Evolutionary conservation across 2,329 filamentous ascomycete genomes (phyloP).

Genomic region (Claviceps monticola): DNA sequence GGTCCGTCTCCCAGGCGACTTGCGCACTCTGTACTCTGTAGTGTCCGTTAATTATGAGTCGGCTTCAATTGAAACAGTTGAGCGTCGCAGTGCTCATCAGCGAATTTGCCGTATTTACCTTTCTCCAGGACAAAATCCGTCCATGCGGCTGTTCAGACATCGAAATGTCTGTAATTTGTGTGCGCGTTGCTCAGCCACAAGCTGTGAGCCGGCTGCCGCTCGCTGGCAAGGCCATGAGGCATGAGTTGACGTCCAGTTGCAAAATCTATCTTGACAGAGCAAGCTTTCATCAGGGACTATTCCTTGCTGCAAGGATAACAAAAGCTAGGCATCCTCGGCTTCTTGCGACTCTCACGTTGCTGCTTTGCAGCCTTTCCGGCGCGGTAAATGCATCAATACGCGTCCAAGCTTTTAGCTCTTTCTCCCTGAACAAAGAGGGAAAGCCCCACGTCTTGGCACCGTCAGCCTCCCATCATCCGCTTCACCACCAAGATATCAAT

Average conservation of each 20-base stretch:
- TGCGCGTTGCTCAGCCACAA: slow-evolving; percentile 1
- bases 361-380: background rate
- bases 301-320: background rate
- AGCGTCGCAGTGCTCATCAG: no score
- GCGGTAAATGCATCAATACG: slow-evolving; percentile 7
- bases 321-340: background rate
- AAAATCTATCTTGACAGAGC: background rate
- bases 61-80: no score
- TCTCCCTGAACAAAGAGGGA: background rate
- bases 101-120: background rate
- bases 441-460: slow-evolving; percentile 1
- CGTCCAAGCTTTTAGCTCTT: slow-evolving; percentile 2
- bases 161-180: background rate
- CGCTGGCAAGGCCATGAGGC: background rate
- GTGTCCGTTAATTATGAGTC: no score
- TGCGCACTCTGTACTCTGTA: no score
- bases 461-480: background rate
- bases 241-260: background rate
- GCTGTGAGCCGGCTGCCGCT: background rate
- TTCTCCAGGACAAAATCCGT: background rate
- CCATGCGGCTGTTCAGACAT: background rate
- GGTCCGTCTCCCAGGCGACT: no score
- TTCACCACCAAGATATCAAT: background rate
- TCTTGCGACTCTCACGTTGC: background rate
- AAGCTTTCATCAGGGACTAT: background rate